Evolutionary conservation across 2,329 filamentous ascomycete genomes (phyloP), one percentile per base, ranked within the genome.

Genomic region (Talaromyces marneffei): DNA sequence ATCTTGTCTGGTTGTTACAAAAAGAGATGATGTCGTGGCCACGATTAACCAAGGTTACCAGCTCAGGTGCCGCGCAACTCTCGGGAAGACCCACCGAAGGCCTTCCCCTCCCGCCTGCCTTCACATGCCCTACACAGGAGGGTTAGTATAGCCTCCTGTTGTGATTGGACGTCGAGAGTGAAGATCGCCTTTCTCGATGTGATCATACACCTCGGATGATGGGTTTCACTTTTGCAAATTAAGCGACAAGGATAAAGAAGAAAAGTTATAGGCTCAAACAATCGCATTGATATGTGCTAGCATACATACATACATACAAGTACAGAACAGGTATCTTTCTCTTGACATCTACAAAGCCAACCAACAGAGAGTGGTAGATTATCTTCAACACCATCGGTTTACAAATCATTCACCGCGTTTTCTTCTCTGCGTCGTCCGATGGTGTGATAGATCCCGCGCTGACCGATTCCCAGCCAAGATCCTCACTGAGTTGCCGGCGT

Each of bases 401-500:
- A 42, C 48, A 52, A 33, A 12, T 18, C 10, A 35, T 25, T 71
- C 65, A 75, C 58, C 71, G 61, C 64, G 75, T 70, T 62, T 77
- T 77, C 57, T 72, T 71, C 56, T 63, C 62, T 62, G 72, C 74
- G 54, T 74, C 73, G n/a, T 69, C 72, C 9, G 70, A 67, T 16
- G 73, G 73, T 5, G 74, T 76, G n/a, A 66, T 64, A 37, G 74
- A 70, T 12, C 72, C 73, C 4, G 75, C 74, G 60, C 74, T 77
- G 52, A 68, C 71, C 70, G 74, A 70, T 40, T 76, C 74, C 72
- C 74, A 76, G 59, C 70, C 74, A n/a, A 69, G 69, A 60, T 78
- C 77, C 61, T 77, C 76, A 56, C 74, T 78, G 57, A 75, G 76
- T 54, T 82, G 80, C 60, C 82, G 75, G 66, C 89, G 81, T 65